Evolutionary conservation across 495 filamentous ascomycete species (phyloP), one percentile per base, ranked within the genome.

Genomic region (Paragyromitra xinjiangensis): DNA sequence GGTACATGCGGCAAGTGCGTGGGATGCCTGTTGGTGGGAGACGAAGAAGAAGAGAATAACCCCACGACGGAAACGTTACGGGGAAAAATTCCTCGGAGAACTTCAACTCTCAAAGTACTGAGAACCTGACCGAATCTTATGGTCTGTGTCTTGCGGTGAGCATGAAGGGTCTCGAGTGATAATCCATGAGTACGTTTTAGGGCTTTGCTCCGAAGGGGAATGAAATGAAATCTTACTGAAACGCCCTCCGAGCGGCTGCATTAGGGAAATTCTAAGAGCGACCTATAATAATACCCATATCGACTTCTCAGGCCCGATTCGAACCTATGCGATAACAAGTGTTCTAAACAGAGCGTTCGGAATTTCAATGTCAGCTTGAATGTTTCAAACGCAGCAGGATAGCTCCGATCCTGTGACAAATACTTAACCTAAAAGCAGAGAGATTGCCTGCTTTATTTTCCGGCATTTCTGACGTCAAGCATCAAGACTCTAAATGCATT

Each of bases 341-440:
- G 56, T 16, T 22, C 37, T 5, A 71, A 56, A n/a, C 22, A 40
- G 50, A 45, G 48, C 39, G 39, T 19, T n/a, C 63, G 22, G 39
- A 19, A 62, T 66, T 73, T 55, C 37, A 65, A 73, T 66, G 11
- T 5, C 48, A 45, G 19, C 62, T 37, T 39, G 3, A 66, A 73
- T 59, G 62, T 66, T 73, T 73, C 62, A 73, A 65, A 58, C 39
- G 48, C 50, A 59, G 22, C 51, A 73, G 37, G 48, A 58, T 12
- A 34, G 24, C 3, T 44, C 5, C 59, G 7, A 34, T 12, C 19
- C 39, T n/a, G 56, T 65, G 12, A 40, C 63, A 39, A 55, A 55
- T 59, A 44, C 9, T n/a, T 53, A 37, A n/a, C 24, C 29, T 69
- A 69, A 48, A 69, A 50, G 16, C 50, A 58, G 65, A 65, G 9